A percentile compares a stretch with the other conserved stretches of the same genome.
These are phyloP conservation scores for Suhomyces vadensis DNA, from an alignment of 805 yeast species.

Conservation along the genomic window DNA sequence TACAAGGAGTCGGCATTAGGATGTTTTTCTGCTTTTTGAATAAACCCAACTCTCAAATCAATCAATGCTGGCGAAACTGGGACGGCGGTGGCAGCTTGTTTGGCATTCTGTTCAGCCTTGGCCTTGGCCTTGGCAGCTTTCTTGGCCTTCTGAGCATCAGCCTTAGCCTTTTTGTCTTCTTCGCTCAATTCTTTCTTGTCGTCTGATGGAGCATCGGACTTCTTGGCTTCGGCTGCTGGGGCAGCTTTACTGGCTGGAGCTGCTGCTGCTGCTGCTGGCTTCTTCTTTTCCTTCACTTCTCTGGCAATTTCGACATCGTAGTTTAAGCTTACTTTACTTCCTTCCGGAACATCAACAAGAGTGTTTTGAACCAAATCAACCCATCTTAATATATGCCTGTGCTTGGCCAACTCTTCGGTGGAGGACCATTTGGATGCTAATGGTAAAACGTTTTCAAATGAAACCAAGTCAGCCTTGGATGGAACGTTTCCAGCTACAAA, in stretches of 20 bases:
- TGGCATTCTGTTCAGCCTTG: conserved; percentile 50
- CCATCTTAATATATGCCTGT: conserved; percentile 93
- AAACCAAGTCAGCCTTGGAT: conserved; percentile 67
- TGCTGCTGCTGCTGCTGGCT: conserved; percentile 33
- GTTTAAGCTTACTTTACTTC: conserved; percentile 57
- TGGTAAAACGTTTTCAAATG: conserved; percentile 67
- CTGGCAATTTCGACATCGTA: conserved; percentile 67
- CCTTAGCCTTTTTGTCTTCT: conserved; percentile 44
- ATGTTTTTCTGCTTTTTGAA: conserved; percentile 93
- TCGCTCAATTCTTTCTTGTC: conserved; percentile 31
- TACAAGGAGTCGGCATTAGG: conserved; percentile 97
- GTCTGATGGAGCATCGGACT: conserved; percentile 16
- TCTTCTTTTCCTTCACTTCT: conserved; percentile 67
- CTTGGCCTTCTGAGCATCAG: conserved; percentile 64
- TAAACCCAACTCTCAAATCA: conserved; percentile 94
- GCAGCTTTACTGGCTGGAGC: conserved; percentile 43
- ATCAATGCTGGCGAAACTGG: conserved; percentile 82
- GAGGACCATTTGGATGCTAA: conserved; percentile 56
- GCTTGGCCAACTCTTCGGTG: conserved; percentile 53
- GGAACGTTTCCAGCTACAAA: conserved; percentile 70
- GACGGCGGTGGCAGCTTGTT: conserved; percentile 52
- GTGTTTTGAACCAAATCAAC: conserved; percentile 79
- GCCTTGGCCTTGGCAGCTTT: conserved; percentile 64
- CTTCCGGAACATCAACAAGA: conserved; percentile 53
- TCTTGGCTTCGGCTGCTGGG: conserved; percentile 13